These are phyloP conservation scores for Serendipita sp. DNA, from an alignment of 768 basidiomycete species.

Conservation along the genomic window DNA sequence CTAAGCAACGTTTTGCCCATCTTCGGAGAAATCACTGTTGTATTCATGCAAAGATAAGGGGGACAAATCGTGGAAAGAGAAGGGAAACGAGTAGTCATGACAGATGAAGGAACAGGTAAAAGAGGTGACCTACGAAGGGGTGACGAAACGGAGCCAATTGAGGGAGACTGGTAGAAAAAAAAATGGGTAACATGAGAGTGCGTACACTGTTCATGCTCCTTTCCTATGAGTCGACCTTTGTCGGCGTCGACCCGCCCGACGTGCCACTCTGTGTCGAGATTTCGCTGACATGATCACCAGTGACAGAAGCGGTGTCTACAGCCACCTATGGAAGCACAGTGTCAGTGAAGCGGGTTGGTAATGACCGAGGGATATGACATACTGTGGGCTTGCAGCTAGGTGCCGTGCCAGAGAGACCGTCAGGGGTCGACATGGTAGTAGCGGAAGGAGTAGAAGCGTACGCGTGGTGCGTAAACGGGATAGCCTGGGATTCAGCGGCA, in stretches of 20 bases:
- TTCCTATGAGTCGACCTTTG: not conserved
- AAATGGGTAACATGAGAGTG: too few relatives aligned
- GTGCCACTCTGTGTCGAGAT: not conserved
- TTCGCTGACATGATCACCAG: not conserved
- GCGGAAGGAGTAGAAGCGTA: not conserved
- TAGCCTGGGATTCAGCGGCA: not conserved
- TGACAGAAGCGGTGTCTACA: not conserved
- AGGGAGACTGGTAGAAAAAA: too few relatives aligned
- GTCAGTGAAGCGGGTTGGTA: not conserved
- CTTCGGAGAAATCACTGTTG: too few relatives aligned
- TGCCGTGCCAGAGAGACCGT: not conserved
- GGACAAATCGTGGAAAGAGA: not conserved
- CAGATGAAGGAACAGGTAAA: not conserved
- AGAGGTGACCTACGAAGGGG: not conserved
- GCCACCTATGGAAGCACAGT: not conserved
- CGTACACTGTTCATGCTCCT: too few relatives aligned
- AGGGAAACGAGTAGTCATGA: not conserved
- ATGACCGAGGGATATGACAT: not conserved
- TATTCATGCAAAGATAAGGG: not conserved
- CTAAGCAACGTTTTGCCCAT: too few relatives aligned
- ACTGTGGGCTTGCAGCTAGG: slow-evolving; percentile 5
- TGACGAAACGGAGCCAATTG: not conserved
- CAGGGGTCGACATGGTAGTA: not conserved
- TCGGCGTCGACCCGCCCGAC: not conserved
- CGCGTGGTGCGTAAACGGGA: not conserved